Base-by-base conservation (phyloP, 495 filamentous ascomycete species). In the Trichoderma reesei region DNA sequence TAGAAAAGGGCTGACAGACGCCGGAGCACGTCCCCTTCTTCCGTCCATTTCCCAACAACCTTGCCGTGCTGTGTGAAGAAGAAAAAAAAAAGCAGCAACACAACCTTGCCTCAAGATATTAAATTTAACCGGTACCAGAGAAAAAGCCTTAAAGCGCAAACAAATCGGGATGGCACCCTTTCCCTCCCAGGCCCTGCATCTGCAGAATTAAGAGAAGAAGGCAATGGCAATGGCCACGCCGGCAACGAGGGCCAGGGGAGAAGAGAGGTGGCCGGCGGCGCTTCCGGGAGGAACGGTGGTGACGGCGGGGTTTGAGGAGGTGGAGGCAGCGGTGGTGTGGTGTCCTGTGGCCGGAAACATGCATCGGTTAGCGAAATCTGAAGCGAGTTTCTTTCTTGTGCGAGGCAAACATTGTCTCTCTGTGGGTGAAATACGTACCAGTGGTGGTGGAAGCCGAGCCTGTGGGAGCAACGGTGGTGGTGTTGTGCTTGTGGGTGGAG, bases 241-340 rank as follows among this genome's bases (percentile, higher is more conserved):
- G 26, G 51, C 51, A 31, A 56, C 51, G 60, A 76, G 70, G 36
- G 73, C 74, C 14, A 76, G 68, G 5, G 74, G 70, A 34, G 74
- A 75, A 9, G 70, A 60, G 67, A 73, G 71, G 66, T 68, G 72
- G 67, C 70, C 66, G 64, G 66, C 56, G 37, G 68, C 62, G 71
- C 71, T 73, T 64, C 65, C 67, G 69, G 69, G 69, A 63, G 33
- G 42, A 20, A 66, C 60, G 39, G 56, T 61, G 62, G 51, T 62
- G 26, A 65, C 16, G 41, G 61, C 48, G 41, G 37, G 65, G 20
- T 46, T 60, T 39, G 41, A 14, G 44, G 62, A 63, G 26, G 51
- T 42, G 20, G 54, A 59, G 64, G 46, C 65, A 34, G 51, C 31
- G 26, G 66, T 34, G 42, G 14, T 39, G 39, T 20, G 36, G 4